Evolutionary conservation across 2,329 filamentous ascomycete genomes (phyloP), one percentile per base, ranked within the genome.

Genomic region (Fusarium annulatum): DNA sequence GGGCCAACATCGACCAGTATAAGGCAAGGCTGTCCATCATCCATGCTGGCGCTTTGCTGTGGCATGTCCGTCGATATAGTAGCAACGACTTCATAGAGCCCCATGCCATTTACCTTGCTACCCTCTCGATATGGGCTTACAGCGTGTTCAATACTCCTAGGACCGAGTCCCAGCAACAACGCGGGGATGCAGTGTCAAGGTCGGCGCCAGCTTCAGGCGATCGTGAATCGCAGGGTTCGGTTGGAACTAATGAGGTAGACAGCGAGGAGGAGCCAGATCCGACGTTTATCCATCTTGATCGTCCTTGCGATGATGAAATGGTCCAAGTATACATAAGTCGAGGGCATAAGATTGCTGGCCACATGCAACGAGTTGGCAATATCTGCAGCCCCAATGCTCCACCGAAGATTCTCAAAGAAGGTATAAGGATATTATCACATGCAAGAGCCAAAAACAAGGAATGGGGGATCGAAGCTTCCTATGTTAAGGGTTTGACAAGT

Each of bases 231-330:
- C 38, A 39, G 7, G 34, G 23, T 11, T 33, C 52, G 39, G 19
- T 14, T 36, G 36, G 33, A 15, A 18, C 30, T 34, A 46, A 67
- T 19, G 19, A 39, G 15, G 36, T 18, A 11, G 56, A 51, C 21
- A 36, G 33, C 10, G 55, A 58, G 48, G 64, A 67, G 36, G 64
- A 72, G 4, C 72, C 61, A 21, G 72, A 74, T 7, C 61, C 55
- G 11, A 36, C 51, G 9, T 75, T 74, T 23, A 64, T 74, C 3
- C 65, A 74, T 26, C 52, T 74, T 1, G 72, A 74, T 39, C 68
- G 72, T 7, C 72, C 72, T 14, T 74, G 71, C 9, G 72, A 74
- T 15, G 72, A 74, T 15, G 72, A 74, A 46, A 74, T 74, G 61
- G 72, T 74, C 1, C 72, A 74, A 30, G 52, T 65, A 0, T 74